A percentile compares a stretch with the other conserved stretches of the same genome.
Conservation (phyloP, 2,329 filamentous ascomycete species). For the Lecanicillium sp. region DNA sequence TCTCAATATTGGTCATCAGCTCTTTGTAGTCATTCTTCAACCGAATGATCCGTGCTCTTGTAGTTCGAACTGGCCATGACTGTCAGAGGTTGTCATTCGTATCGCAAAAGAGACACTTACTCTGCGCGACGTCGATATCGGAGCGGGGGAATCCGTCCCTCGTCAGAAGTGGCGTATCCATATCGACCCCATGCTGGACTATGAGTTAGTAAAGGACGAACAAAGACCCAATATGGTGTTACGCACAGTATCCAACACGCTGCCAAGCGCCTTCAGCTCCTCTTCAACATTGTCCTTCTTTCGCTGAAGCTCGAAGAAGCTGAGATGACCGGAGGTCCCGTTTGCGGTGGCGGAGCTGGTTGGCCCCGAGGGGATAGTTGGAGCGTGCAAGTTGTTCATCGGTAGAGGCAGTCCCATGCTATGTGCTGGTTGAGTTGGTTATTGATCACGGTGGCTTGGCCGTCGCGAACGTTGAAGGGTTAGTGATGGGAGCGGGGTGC, state of each 20-base stretch:
- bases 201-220: not conserved
- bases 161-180: conserved; percentile 83
- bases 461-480: not conserved
- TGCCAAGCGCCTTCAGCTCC: conserved; percentile 77
- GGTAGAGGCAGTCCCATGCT: not conserved
- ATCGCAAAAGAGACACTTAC: conserved; percentile 53
- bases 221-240: conserved; percentile 6
- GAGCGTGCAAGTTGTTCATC: conserved; percentile 54
- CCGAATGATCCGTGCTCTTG: conserved; percentile 79
- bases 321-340: conserved; percentile 57
- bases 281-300: conserved; percentile 82
- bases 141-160: conserved; percentile 86
- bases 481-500: conserved; percentile 6
- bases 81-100: conserved; percentile 16
- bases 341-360: conserved; percentile 56
- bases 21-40: conserved; percentile 91
- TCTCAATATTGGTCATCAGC: conserved; percentile 77
- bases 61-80: conserved; percentile 69
- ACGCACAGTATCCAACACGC: conserved; percentile 80
- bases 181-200: conserved; percentile 77
- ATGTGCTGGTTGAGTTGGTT: not conserved
- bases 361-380: conserved; percentile 65
- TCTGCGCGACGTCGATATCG: conserved; percentile 92
- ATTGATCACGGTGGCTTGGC: not conserved
- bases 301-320: conserved; percentile 71